Percentiles rank a stretch among this genome's conserved stretches.
phyloP scores from a whole-genome alignment of 2,329 filamentous ascomycete species.

The Fonsecaea pedrosoi region DNA sequence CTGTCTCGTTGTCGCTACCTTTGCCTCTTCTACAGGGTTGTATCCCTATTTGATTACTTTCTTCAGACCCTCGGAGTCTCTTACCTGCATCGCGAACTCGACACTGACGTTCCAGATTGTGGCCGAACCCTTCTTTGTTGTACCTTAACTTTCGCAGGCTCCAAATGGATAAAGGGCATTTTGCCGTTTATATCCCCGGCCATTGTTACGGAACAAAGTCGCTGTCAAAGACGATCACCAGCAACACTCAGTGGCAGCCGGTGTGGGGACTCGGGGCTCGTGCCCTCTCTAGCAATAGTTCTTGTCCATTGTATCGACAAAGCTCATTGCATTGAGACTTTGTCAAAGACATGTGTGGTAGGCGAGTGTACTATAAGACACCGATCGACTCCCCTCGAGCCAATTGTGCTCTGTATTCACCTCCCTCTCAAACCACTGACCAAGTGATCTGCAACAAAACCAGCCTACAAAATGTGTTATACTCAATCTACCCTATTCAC shows the following conservation, averaged over 20 bases:
- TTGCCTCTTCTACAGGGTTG: background rate
- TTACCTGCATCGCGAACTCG: background rate
- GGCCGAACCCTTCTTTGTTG: background rate
- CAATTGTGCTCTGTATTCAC: background rate
- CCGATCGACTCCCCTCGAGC: background rate
- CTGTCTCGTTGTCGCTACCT: background rate
- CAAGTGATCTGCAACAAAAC: background rate
- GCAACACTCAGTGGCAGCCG: background rate
- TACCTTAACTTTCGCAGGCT: background rate
- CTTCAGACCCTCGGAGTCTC: background rate
- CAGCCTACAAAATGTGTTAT: background rate
- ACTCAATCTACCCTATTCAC: background rate
- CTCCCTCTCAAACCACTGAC: background rate
- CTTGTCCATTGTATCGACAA: background rate
- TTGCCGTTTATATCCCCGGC: background rate
- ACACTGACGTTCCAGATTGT: background rate
- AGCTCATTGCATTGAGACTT: background rate
- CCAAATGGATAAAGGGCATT: background rate
- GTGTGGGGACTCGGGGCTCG: background rate
- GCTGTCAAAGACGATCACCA: background rate
- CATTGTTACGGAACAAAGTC: background rate
- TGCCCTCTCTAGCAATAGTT: background rate
- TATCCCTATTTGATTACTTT: background rate
- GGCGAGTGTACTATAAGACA: background rate
- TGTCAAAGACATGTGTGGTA: background rate